phyloP scores from a whole-genome alignment of 495 filamentous ascomycete genomes.

The Apodospora peruviana region DNA sequence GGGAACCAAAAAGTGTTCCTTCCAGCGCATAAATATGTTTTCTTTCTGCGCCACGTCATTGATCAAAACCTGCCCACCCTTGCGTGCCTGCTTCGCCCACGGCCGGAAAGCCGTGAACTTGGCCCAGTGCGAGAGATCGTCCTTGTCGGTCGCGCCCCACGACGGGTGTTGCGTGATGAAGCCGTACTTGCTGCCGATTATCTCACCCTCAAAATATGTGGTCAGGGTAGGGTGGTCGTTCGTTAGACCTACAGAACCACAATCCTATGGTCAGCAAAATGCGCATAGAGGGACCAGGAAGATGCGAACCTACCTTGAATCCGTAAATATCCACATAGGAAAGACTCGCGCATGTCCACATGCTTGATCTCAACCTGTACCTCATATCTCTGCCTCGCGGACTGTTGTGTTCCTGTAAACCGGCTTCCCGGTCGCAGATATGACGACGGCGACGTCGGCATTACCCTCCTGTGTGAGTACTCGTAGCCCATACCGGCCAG shows the following conservation, averaged over 20 bases:
- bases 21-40: conserved; percentile 99
- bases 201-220: conserved; percentile 98
- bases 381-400: conserved; percentile 83
- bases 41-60: conserved; percentile 77
- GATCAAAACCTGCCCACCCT: conserved; percentile 42
- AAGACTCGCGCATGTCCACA: conserved; percentile 91
- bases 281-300: background rate
- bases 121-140: conserved; percentile 89
- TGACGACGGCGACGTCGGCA: conserved; percentile 64
- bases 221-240: conserved; percentile 93
- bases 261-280: background rate
- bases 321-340: conserved; percentile 89
- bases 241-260: conserved; percentile 77
- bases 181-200: conserved; percentile 90
- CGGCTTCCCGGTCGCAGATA: conserved; percentile 83
- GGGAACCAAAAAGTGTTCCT: conserved; percentile 96
- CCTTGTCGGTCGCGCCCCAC: conserved; percentile 91
- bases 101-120: conserved; percentile 84
- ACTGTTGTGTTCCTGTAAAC: conserved; percentile 87
- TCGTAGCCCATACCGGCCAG: conserved; percentile 51
- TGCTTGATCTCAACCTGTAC: conserved; percentile 97
- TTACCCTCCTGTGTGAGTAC: conserved; percentile 59
- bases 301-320: conserved; percentile 74
- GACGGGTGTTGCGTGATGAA: conserved; percentile 84
- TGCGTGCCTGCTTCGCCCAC: conserved; percentile 66